Base-by-base conservation (phyloP, 371 early-diverging fungal species). In the Amoeboaphelidium protococcarum region DNA sequence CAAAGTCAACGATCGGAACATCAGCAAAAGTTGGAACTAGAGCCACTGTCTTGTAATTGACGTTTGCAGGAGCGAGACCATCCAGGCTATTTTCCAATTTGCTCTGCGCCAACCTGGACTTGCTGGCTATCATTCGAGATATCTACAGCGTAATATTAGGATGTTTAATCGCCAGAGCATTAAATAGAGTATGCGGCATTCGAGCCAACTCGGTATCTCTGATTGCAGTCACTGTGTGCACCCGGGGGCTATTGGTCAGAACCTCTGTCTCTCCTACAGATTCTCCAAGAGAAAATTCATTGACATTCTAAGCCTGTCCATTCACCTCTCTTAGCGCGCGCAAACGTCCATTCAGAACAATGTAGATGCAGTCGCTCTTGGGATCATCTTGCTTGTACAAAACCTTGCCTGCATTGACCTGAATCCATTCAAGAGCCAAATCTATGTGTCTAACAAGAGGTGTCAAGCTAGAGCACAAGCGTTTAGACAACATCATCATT, bases 261-360 rank as follows among this genome's bases (percentile, higher is more conserved):
- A 91, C 82, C 55, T 88, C 90, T 25, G 87, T 59, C 61, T 95
- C 96, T 42, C 96, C 92, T 0, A 95, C 78, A 24, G 81, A 79
- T 49, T 95, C 88, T 26, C 84, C 84, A 50, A 79, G 81, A 48
- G 92, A 88, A 56, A 78, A 84, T 64, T 95, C 96, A 26, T 71
- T 79, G n/a, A 84, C 45, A 42, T 90, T 82, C 43, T 82, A 76
- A 42, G 85, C 70, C 19, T 68, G 69, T 12, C 69, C 68, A 25
- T 64, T 63, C 42, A 23, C 24, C 23, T 79, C 78, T 12, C 58
- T 60, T 42, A 89, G 84, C 0, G 80, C 73, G 40, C 96, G 73
- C 52, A 91, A 65, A 47, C 96, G 83, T 2, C 96, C 96, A 56
- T 77, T 82, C 6, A 92, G 65, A 2, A 95, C 88, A 55, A 92